Evolutionary conservation across 352 stramenopile genomes (phyloP), one percentile per base, ranked within the genome.

Genomic region (Pythium volutum): DNA sequence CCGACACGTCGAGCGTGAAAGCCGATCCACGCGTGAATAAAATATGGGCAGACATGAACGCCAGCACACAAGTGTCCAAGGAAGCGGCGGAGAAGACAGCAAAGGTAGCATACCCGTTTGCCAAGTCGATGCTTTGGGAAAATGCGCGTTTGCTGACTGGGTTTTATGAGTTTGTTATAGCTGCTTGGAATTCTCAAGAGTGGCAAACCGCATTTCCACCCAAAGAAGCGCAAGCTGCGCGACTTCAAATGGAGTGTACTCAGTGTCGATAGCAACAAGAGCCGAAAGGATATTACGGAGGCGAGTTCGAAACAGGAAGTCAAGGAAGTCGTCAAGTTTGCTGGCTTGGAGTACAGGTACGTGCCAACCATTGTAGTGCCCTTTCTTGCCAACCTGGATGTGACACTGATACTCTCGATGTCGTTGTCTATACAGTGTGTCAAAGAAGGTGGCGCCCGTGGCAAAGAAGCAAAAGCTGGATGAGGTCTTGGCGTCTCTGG

Each of bases 311-410:
- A 65, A 2, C 26, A 62, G n/a, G 62, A 70, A 18, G 50, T 70
- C 14, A 79, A 79, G 23, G 56, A 89, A 42, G 71, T 93, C 33
- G 73, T 96, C 49, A 94, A 95, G 65, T 96, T 93, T 66, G 88
- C 88, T 18, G 88, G 88, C 6, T 65, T 90, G 25, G 79, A 92
- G 60, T 95, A 95, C 67, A 92, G 77, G 83, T 84, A 33, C 27
- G 52, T 36, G 10, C 5, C 36, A 43, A 7, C 7, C 36, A 9
- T 22, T 16, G 15, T 2, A 43, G 3, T 11, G 14, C 29, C 2
- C 23, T 43, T 43, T 46, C n/a, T 5, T 43, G n/a, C 23, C 26
- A 15, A n/a, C n/a, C 34, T 64, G 1, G n/a, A 34, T 5, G 61
- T 76, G 10, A 57, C 63, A 4, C 27, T 33, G 25, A 59, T n/a